Conservation (phyloP, 2,329 filamentous ascomycete genomes). For the Sporothrix sp. region DNA sequence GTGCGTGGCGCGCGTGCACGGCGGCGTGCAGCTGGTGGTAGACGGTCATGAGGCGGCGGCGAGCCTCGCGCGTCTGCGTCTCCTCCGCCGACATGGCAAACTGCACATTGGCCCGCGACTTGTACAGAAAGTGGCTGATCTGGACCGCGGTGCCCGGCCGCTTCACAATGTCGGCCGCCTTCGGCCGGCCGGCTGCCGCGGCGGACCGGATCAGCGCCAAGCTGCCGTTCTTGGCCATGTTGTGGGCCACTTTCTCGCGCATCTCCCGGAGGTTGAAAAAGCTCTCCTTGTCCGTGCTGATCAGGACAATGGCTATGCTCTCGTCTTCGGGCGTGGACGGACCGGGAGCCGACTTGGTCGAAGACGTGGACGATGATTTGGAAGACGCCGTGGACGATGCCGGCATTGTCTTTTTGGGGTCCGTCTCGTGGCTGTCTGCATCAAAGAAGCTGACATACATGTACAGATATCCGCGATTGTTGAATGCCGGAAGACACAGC, state of each 20-base stretch:
- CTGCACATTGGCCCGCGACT: constrained; percentile 87
- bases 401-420: background rate
- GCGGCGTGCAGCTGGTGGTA: constrained; percentile 79
- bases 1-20: constrained; percentile 74
- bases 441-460: constrained; percentile 98
- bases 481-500: constrained; percentile 90
- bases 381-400: constrained; percentile 21
- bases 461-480: constrained; percentile 91
- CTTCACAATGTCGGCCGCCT: constrained; percentile 58
- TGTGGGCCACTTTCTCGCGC: constrained; percentile 52
- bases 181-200: constrained; percentile 60
- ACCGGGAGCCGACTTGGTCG: background rate
- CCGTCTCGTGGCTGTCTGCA: constrained; percentile 26
- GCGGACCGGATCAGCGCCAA: constrained; percentile 66
- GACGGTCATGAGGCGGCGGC: constrained; percentile 66
- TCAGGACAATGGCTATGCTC: constrained; percentile 83
- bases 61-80: constrained; percentile 36
- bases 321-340: constrained; percentile 38
- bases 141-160: constrained; percentile 53
- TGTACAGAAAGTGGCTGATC: constrained; percentile 89
- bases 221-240: constrained; percentile 66
- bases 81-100: constrained; percentile 72
- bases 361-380: constrained; percentile 24
- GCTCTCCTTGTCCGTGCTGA: constrained; percentile 84
- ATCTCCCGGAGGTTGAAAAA: constrained; percentile 81